Base-by-base conservation (phyloP, 2,329 filamentous ascomycete species). In the Calonectria hawksworthii region DNA sequence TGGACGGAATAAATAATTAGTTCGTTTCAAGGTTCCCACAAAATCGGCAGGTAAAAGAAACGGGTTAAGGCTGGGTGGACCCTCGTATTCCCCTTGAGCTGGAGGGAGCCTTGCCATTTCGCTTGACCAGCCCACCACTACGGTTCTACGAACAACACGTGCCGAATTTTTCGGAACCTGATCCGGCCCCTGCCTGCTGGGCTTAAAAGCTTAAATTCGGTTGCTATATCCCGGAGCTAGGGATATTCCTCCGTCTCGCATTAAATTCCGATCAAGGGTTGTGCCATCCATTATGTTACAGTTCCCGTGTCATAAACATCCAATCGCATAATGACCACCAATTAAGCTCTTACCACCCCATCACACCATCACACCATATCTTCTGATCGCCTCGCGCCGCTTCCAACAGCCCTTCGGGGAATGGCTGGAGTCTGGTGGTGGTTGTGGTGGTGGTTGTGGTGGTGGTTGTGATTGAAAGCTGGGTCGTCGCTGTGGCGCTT, bases 351-450 rank as follows among this genome's bases (percentile, higher is more conserved):
- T n/a, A n/a, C n/a, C n/a, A n/a, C n/a, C n/a, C n/a, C n/a, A n/a
- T n/a, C n/a, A n/a, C n/a, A n/a, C n/a, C n/a, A n/a, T n/a, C n/a
- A n/a, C 32, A 78, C 76, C 52, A 77, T 71, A n/a, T 78, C 68
- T 32, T 78, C 76, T 2, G 70, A 28, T 36, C 67, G 66, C 30
- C 73, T 70, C 16, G 28, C 18, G 2, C 47, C 50, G 28, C 63
- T 75, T n/a, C 77, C 77, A 9, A 76, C 77, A 0, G 77, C 70
- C 47, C 73, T 69, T 10, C 74, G 70, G 32, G 77, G 76, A 65
- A 77, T 73, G 21, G 74, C 67, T 34, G 74, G 72, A 1, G 63
- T 67, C 1, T 50, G 66, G 14, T 76, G 68, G 30, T 54, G 52
- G 18, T 28, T 41, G 26, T 63, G 34, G 14, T 41, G 34, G 9